Evolutionary conservation across 805 yeast species (phyloP).

Genomic region (Starmerella bombi): DNA sequence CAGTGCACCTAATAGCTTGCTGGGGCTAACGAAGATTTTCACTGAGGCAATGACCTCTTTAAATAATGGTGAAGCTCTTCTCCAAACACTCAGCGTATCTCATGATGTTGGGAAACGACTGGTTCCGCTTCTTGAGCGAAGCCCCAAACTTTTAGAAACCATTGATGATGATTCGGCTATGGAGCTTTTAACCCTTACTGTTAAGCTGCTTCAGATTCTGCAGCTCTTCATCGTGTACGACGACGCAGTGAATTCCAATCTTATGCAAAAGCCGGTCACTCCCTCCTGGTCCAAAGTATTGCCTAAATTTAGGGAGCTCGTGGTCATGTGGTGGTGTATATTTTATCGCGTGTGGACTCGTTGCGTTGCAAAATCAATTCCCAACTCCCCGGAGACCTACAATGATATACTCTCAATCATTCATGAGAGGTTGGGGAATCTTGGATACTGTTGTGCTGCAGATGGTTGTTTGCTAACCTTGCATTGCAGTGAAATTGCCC

Average conservation of each 20-base stretch:
- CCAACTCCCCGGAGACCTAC: constrained; percentile 17
- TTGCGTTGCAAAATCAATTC: constrained; percentile 18
- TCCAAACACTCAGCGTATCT: constrained; percentile 41
- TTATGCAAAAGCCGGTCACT: constrained; percentile 24
- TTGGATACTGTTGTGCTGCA: constrained; percentile 55
- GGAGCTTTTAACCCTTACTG: constrained; percentile 13
- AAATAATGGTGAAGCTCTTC: constrained; percentile 26
- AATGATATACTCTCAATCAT: constrained; percentile 42
- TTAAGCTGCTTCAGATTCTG: constrained; percentile 26
- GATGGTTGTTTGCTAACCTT: constrained; percentile 49
- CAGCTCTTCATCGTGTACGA: constrained; percentile 28
- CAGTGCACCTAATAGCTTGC: constrained; percentile 39
- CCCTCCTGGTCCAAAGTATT: constrained; percentile 26
- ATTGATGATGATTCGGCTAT: constrained; percentile 3
- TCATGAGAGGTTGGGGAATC: constrained; percentile 61
- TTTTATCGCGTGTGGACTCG: constrained; percentile 30
- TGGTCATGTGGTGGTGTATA: constrained; percentile 28
- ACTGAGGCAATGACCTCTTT: constrained; percentile 33
- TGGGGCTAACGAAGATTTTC: constrained; percentile 33
- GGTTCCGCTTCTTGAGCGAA: constrained; percentile 18
- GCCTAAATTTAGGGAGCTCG: constrained; percentile 24
- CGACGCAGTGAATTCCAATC: constrained; percentile 26
- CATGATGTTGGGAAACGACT: constrained; percentile 35
- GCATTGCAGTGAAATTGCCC: constrained; percentile 41
- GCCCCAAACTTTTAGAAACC: constrained; percentile 16